A percentile compares a stretch with the other conserved stretches of the same genome.
phyloP scores from a whole-genome alignment of 345 rosid genomes.

The Mangifera indica region DNA sequence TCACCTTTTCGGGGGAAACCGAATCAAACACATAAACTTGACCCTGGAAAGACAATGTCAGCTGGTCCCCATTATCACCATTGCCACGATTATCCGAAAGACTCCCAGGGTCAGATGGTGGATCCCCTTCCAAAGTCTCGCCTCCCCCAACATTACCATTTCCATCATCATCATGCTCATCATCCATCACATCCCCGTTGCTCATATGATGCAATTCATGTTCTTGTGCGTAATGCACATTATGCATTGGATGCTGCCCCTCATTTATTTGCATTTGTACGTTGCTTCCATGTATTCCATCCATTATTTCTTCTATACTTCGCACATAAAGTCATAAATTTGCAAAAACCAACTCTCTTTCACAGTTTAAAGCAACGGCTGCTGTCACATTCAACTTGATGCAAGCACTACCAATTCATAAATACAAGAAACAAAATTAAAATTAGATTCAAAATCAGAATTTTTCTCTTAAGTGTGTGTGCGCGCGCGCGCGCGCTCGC shows the following conservation, averaged over 20 bases:
- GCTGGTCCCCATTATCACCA: constrained; percentile 54
- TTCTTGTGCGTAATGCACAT: constrained; percentile 41
- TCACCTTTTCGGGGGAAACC: constrained; percentile 65
- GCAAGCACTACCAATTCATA: background rate
- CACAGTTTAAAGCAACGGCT: background rate
- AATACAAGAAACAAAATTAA: background rate
- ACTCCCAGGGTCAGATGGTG: constrained; percentile 55
- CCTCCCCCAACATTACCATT: constrained; percentile 31
- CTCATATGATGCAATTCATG: constrained; percentile 43
- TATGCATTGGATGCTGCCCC: constrained; percentile 41
- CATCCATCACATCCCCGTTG: constrained; percentile 40
- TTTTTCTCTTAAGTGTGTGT: background rate
- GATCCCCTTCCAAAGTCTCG: constrained; percentile 42
- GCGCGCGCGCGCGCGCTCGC: too few relatives aligned
- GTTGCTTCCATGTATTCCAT: constrained; percentile 42
- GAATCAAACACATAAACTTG: constrained; percentile 79
- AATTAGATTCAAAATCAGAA: background rate
- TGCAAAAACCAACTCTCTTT: background rate
- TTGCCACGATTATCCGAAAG: constrained; percentile 39
- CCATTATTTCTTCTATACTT: constrained; percentile 32
- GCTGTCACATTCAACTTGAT: background rate
- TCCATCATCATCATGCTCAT: constrained; percentile 37
- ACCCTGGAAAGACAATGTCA: constrained; percentile 72
- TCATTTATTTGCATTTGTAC: constrained; percentile 42
- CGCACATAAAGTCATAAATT: background rate